Percentiles rank a stretch among this genome's conserved stretches.
Conservation (phyloP, 768 basidiomycete species). For the Peribolospora kevripleyi region DNA sequence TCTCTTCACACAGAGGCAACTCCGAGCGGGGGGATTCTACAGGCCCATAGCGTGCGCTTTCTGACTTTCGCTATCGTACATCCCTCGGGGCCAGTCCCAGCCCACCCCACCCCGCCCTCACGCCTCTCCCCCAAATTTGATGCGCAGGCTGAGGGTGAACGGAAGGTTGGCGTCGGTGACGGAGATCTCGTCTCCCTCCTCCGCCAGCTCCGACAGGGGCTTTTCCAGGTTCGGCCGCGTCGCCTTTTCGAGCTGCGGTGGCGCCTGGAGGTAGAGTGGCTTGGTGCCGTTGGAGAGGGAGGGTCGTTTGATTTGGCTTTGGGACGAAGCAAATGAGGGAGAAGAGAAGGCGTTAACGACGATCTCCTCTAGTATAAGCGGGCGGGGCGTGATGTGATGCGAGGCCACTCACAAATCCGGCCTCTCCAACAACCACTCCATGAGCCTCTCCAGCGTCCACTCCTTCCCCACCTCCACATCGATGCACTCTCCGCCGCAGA, state of each 20-base stretch:
- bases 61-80: no score
- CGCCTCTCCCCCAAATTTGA: slow-evolving; percentile 14
- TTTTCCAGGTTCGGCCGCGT: slow-evolving; percentile 81
- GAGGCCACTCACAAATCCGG: slow-evolving; percentile 55
- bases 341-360: background rate
- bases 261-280: slow-evolving; percentile 79
- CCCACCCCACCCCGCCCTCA: no score
- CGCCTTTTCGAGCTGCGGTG: slow-evolving; percentile 64
- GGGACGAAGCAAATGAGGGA: background rate
- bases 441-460: slow-evolving; percentile 59
- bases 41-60: no score
- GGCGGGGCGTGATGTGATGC: background rate
- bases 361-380: background rate
- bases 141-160: slow-evolving; percentile 37
- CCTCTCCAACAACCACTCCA: slow-evolving; percentile 62
- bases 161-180: slow-evolving; percentile 77
- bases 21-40: no score
- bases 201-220: slow-evolving; percentile 56
- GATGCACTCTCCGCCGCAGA: slow-evolving; percentile 76
- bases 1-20: no score
- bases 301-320: slow-evolving; percentile 87
- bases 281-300: slow-evolving; percentile 53
- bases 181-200: slow-evolving; percentile 48
- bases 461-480: slow-evolving; percentile 45
- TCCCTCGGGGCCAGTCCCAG: no score